Evolutionary conservation across 2,329 filamentous ascomycete species (phyloP), one percentile per base, ranked within the genome.

Genomic region (Amesomyces nigricolor): DNA sequence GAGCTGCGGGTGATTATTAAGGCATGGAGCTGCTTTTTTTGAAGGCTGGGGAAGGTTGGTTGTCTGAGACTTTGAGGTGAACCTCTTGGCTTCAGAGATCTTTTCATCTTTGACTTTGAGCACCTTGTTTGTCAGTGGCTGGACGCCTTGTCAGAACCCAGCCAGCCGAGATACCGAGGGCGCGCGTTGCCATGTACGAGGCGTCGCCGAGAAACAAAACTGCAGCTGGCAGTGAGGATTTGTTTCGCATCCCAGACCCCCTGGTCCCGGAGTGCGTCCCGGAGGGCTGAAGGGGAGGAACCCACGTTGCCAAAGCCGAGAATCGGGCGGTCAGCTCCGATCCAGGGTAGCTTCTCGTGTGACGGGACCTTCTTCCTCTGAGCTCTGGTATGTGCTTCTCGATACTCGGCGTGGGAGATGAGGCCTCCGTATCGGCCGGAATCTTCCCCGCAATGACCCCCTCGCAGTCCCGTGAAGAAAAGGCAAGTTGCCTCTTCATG

Each of bases 171-270:
- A 29, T 44, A 30, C 48, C 26, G 48, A 44, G 9, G 49, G 22
- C 22, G 22, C 22, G 22, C 22, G 22, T 26, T 26, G 22, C 22
- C 14, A n/a, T n/a, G 14, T 40, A 26, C 6, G 43, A 47, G 51
- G 37, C 37, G 11, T 8, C 51, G 9, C 42, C 5, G 14, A 37
- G 50, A 40, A 53, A 47, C 35, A 46, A 45, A 19, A 37, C 8
- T 19, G 32, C 9, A n/a, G 26, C 22, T 43, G 38, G 42, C 29
- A 35, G 39, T 29, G 29, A 42, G 4, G 26, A 43, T 43, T 42
- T 40, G 51, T 53, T 52, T 52, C 50, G 43, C 32, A 40, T 39
- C 35, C 19, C 32, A 35, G 30, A 3, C 11, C 37, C 42, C 39
- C 38, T 48, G 38, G n/a, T 11, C 51, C 30, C 40, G n/a, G 37